Conservation (phyloP, 73 alveolate genomes). For the Paramecium primaurelia region DNA sequence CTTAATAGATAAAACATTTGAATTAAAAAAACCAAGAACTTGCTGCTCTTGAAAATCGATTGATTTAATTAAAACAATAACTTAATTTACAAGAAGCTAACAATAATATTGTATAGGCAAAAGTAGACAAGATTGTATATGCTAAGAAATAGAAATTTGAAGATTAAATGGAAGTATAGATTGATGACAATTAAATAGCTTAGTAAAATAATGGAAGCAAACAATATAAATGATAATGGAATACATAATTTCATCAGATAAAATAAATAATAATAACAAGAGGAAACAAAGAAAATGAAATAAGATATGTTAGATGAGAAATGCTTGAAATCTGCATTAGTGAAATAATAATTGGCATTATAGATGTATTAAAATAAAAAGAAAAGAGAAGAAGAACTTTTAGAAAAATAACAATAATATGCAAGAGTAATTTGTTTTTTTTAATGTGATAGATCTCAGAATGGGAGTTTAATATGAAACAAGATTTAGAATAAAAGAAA, state of each 20-base stretch:
- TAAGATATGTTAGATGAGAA: background rate
- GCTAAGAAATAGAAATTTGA: background rate
- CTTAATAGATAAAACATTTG: background rate
- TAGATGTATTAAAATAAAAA: background rate
- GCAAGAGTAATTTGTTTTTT: background rate
- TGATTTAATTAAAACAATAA: background rate
- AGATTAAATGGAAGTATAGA: background rate
- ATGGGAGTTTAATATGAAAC: background rate
- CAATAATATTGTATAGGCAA: background rate
- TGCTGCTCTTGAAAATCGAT: background rate
- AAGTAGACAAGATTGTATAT: background rate
- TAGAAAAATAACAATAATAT: background rate
- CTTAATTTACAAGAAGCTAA: background rate
- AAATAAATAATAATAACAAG: background rate
- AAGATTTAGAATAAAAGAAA: background rate
- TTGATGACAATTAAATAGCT: background rate
- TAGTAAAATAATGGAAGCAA: background rate
- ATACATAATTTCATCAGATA: background rate
- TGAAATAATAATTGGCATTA: background rate
- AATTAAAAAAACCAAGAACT: background rate
- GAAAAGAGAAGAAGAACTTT: background rate
- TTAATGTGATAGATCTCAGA: background rate
- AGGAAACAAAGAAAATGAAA: background rate
- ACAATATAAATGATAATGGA: background rate
- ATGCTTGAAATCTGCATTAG: background rate